Evolutionary conservation across 2,329 filamentous ascomycete species (phyloP), one percentile per base, ranked within the genome.

Genomic region (Monosporascus cannonballus): DNA sequence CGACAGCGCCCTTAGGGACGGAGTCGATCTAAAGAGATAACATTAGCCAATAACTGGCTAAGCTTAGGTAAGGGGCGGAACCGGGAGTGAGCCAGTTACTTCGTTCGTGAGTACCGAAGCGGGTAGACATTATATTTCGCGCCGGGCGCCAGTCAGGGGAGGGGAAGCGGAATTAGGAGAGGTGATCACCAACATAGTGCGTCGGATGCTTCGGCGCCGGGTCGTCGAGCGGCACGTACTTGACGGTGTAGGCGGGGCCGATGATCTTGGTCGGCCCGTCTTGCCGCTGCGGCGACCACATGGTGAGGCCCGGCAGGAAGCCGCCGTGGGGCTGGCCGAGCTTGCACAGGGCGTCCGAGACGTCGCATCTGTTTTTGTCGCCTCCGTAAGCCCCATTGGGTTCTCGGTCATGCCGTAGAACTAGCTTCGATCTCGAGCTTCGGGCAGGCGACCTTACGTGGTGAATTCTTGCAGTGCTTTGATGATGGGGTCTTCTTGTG

Each of bases 201-300:
- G 66, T 69, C 11, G 69, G 60, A 22, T 70, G 64, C 59, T 76
- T 78, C 0, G 76, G 73, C 6, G 69, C 67, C 9, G 74, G 71
- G 54, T 79, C 74, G 47, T 71, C 69, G 46, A 76, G 68, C 4
- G 69, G 69, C 15, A 73, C 76, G 57, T 79, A 81, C 56, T 75
- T 70, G 49, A 82, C 78, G 0, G 77, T 81, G 57, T 78, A 80
- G 6, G 77, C 79, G 11, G 75, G 77, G 4, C 79, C 79, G 20
- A 78, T 69, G 51, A 82, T 76, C 63, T 78, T 80, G 41, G 77
- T 77, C 11, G 67, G 56, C 5, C 77, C 77, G 20, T 71, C 70
- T 65, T 80, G 77, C 39, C 74, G 73, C 48, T 72, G 65, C 1
- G 79, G 78, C 3, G 78, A 81, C 71, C 73, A 81, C 71, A 82